phyloP scores from a whole-genome alignment of 208 protist genomes.

The Crithidia mellificae region DNA sequence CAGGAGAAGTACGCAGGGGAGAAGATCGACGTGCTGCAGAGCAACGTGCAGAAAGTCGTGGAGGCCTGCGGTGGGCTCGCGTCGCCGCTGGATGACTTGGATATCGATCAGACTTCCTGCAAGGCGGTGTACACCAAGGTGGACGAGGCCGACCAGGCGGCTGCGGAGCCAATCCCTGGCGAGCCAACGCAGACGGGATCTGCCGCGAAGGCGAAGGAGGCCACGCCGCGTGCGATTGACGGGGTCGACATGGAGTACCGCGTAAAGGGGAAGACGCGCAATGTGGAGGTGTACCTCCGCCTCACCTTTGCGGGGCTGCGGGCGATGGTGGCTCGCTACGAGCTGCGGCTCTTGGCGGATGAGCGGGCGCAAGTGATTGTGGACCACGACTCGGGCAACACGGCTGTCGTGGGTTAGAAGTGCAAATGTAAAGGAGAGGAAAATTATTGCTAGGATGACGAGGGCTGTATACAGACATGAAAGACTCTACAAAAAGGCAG shows the following conservation, averaged over 20 bases:
- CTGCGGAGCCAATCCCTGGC: constrained; percentile 1
- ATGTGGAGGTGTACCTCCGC: constrained; percentile 63
- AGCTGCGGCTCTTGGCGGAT: constrained; percentile 62
- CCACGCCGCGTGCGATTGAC: constrained; percentile 17
- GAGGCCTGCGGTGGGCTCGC: constrained; percentile 37
- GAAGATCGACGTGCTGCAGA: constrained; percentile 42
- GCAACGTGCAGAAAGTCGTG: constrained; percentile 48
- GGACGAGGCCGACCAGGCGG: background rate
- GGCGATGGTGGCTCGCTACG: constrained; percentile 61
- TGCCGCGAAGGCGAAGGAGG: constrained; percentile 5
- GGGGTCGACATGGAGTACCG: constrained; percentile 70
- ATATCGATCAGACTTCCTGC: constrained; percentile 23
- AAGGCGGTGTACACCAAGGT: constrained; percentile 27
- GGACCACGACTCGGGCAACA: constrained; percentile 63
- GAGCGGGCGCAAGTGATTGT: constrained; percentile 55
- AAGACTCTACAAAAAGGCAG: too few relatives aligned
- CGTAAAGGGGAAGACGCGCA: constrained; percentile 47
- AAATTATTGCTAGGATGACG: too few relatives aligned
- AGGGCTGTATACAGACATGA: too few relatives aligned
- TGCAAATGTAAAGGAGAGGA: background rate
- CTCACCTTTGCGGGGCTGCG: constrained; percentile 61
- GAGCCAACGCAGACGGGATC: constrained; percentile 9
- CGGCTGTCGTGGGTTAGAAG: constrained; percentile 37
- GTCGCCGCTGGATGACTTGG: constrained; percentile 32
- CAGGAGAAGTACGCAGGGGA: constrained; percentile 43